These are phyloP conservation scores for Tricharina praecox DNA, from an alignment of 495 filamentous ascomycete genomes.

Conservation along the genomic window DNA sequence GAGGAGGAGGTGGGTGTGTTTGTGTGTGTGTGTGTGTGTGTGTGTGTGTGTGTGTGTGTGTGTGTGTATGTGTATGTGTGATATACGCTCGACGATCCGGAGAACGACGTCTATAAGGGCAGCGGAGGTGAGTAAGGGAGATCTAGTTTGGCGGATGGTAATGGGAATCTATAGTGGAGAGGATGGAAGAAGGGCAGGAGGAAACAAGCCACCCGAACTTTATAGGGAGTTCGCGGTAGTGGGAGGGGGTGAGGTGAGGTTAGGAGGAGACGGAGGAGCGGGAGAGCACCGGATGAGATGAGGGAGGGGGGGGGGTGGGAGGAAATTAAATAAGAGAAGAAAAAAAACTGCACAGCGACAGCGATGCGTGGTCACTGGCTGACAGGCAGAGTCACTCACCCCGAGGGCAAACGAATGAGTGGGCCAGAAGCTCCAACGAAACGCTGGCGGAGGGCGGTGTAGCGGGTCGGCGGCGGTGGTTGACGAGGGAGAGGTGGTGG, in stretches of 20 bases:
- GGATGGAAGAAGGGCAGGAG: background rate
- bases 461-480: background rate
- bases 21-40: too few relatives aligned
- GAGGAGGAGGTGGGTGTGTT: too few relatives aligned
- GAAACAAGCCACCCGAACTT: background rate
- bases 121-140: background rate
- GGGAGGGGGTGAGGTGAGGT: background rate
- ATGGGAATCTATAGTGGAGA: conserved; percentile 5
- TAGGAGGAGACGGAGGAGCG: background rate
- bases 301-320: background rate
- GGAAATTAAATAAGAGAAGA: background rate
- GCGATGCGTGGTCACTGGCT: background rate
- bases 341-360: background rate
- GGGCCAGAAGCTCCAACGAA: background rate
- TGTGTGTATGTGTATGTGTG: too few relatives aligned
- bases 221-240: background rate
- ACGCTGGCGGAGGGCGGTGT: conserved; percentile 5
- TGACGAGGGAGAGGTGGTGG: background rate
- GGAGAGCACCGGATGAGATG: too few relatives aligned
- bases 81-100: too few relatives aligned
- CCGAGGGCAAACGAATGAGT: background rate
- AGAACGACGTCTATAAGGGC: conserved; percentile 1
- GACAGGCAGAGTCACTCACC: conserved; percentile 1
- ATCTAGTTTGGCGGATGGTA: background rate
- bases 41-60: too few relatives aligned